Percentiles rank a stretch among this genome's conserved stretches.
phyloP scores from a whole-genome alignment of 2,329 filamentous ascomycete species.

The Colletotrichum caudatum region DNA sequence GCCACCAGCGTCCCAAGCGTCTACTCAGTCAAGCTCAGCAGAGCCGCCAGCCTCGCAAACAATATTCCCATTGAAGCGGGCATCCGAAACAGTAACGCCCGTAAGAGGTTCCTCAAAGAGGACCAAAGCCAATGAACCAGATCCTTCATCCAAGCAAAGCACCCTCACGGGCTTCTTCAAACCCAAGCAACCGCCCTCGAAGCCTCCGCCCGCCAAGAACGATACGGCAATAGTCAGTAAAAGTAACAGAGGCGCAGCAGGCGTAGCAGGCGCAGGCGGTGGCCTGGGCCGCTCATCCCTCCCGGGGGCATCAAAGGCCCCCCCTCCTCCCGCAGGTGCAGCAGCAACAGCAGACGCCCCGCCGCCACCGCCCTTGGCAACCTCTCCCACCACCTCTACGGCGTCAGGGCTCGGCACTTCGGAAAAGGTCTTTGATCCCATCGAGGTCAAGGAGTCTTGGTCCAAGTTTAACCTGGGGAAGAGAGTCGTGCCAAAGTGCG shows the following conservation, averaged over 20 bases:
- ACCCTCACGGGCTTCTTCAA: constrained; percentile 86
- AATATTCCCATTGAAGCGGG: constrained; percentile 41
- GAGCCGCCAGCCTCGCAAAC: constrained; percentile 35
- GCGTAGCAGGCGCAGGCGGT: background rate
- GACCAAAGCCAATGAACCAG: constrained; percentile 46
- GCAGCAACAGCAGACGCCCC: constrained; percentile 5
- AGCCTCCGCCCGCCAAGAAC: background rate
- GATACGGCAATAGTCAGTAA: constrained; percentile 3
- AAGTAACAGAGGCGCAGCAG: constrained; percentile 9
- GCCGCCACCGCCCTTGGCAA: background rate
- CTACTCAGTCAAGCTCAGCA: constrained; percentile 17
- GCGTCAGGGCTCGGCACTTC: constrained; percentile 35
- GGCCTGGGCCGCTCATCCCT: background rate
- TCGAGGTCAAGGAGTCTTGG: constrained; percentile 85
- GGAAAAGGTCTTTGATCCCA: constrained; percentile 72
- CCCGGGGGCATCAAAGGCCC: constrained; percentile 3
- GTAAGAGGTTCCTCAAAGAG: constrained; percentile 53
- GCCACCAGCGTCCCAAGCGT: constrained; percentile 16
- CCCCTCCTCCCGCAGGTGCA: background rate
- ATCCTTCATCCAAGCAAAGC: constrained; percentile 55
- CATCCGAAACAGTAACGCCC: constrained; percentile 26
- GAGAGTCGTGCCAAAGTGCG: constrained; percentile 80
- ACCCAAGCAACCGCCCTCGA: constrained; percentile 57
- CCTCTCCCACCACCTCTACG: background rate
- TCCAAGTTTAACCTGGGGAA: constrained; percentile 80